Conservation (phyloP, 805 yeast genomes). For the Wickerhamomyces strasburgensis region DNA sequence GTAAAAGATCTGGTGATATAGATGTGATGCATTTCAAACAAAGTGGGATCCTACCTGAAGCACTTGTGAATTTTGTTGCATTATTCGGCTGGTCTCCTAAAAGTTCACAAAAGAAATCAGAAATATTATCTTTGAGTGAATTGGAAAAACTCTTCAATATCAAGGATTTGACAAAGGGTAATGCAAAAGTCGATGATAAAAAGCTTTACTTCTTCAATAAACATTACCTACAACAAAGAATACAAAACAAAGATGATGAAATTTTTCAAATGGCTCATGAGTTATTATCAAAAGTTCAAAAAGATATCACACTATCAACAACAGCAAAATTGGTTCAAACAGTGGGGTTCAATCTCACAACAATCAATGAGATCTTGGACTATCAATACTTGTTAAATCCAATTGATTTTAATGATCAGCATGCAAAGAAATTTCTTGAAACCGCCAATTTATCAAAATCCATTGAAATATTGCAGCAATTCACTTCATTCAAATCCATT, state of each 20-base stretch:
- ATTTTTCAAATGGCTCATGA: constrained; percentile 31
- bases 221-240: constrained; percentile 46
- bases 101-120: constrained; percentile 44
- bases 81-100: constrained; percentile 94
- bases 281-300: constrained; percentile 14
- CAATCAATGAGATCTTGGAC: constrained; percentile 46
- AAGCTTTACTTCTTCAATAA: constrained; percentile 79
- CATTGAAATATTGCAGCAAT: constrained; percentile 13
- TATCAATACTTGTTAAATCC: constrained; percentile 46
- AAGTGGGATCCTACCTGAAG: constrained; percentile 77
- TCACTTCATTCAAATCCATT: constrained; percentile 6
- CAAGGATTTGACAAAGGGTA: constrained; percentile 81
- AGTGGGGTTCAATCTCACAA: constrained; percentile 46
- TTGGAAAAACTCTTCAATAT: constrained; percentile 54
- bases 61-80: constrained; percentile 80
- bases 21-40: constrained; percentile 56
- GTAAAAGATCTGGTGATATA: constrained; percentile 81
- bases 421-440: constrained; percentile 29
- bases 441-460: constrained; percentile 13
- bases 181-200: constrained; percentile 81
- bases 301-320: constrained; percentile 26
- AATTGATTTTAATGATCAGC: constrained; percentile 19
- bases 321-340: constrained; percentile 36
- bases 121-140: constrained; percentile 46
- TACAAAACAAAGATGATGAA: constrained; percentile 34